Evolutionary conservation across 331 rosid species (phyloP).

Genomic region (Acacia pycnantha): DNA sequence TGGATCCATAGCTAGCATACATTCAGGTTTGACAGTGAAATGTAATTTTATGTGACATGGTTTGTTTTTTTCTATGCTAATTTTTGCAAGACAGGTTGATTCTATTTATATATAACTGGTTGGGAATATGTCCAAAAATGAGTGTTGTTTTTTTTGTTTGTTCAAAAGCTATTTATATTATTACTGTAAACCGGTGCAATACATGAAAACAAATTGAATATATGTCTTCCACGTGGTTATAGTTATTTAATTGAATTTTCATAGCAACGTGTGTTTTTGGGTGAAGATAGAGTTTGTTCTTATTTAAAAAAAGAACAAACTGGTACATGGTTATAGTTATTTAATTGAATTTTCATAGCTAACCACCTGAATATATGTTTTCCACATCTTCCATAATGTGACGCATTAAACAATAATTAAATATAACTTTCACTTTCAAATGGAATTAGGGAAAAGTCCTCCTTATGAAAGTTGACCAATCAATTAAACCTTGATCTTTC

Average conservation of each 20-base stretch:
- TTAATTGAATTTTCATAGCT: background rate
- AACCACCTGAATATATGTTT: background rate
- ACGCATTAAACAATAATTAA: background rate
- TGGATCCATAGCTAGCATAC: slow-evolving; percentile 35
- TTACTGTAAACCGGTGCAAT: too few relatives aligned
- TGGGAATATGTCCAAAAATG: background rate
- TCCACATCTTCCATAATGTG: background rate
- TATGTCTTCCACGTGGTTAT: too few relatives aligned
- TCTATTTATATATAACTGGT: background rate
- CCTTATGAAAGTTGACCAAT: background rate
- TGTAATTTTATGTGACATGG: slow-evolving; percentile 31
- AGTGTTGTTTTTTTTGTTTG: too few relatives aligned
- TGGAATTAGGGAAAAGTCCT: background rate
- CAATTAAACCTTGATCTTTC: background rate
- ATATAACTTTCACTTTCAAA: background rate
- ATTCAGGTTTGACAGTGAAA: slow-evolving; percentile 27
- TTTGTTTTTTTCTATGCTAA: slow-evolving; percentile 6
- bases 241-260: too few relatives aligned
- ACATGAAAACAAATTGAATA: too few relatives aligned
- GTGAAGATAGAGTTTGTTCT: too few relatives aligned
- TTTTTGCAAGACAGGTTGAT: slow-evolving; percentile 20
- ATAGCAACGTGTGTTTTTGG: too few relatives aligned
- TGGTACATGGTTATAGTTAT: background rate
- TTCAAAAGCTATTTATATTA: too few relatives aligned
- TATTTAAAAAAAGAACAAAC: too few relatives aligned